A percentile compares a stretch with the other conserved stretches of the same genome.
These are phyloP conservation scores for Bromus sterilis DNA, from an alignment of 176 grass and related monocot genomes.

Conservation along the genomic window DNA sequence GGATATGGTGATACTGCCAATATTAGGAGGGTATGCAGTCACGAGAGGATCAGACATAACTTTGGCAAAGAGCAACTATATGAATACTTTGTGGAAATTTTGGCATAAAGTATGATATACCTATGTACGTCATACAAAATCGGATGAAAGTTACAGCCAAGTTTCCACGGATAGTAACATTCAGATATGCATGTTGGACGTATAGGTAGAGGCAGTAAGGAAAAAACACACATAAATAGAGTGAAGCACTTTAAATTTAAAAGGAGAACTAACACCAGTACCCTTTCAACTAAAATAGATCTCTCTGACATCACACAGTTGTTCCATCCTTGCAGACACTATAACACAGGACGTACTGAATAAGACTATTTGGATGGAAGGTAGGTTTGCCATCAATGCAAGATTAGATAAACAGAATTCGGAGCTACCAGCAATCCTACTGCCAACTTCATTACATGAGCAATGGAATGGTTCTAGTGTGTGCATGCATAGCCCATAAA, in stretches of 20 bases:
- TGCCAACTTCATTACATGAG: background rate
- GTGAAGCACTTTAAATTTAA: background rate
- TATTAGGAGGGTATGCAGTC: background rate
- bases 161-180: background rate
- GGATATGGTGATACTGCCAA: background rate
- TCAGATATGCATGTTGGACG: background rate
- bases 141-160: background rate
- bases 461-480: background rate
- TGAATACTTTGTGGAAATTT: background rate
- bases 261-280: background rate
- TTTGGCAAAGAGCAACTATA: background rate
- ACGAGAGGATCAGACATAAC: background rate
- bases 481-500: background rate
- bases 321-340: background rate
- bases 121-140: background rate
- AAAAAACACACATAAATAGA: background rate
- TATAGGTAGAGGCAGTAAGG: background rate
- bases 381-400: background rate
- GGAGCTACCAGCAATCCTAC: background rate
- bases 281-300: background rate
- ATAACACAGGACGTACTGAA: background rate
- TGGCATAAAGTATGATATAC: background rate
- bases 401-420: background rate
- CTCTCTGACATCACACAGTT: background rate
- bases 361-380: background rate